Base-by-base conservation (phyloP, 2,329 filamentous ascomycete species). In the Penicillium aurantiogriseum region DNA sequence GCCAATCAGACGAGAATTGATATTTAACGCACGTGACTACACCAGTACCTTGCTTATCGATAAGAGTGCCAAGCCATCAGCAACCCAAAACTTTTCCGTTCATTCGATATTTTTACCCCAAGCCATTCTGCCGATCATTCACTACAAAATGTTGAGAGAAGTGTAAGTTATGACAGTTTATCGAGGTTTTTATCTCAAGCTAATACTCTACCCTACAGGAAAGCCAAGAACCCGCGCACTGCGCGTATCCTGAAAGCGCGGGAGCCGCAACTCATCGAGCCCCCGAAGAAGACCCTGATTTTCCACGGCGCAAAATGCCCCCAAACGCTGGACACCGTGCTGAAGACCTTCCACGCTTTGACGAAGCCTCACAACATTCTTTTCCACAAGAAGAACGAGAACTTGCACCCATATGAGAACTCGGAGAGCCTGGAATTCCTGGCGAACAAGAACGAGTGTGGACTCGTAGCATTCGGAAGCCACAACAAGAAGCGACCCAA, bases 401-500 rank as follows among this genome's bases (percentile, higher is more conserved):
- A 78, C 66, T 89, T 96, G 68, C 92, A 94, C 76, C 94, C 94
- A 2, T 99, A 99, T 76, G 93, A 97, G 76, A 92, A 95, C 74
- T 80, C 89, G 63, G 82, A 88, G 29, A 93, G 89, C 52, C 84
- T 97, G 65, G 91, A 97, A 77, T 99, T 99, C 81, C 92, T 99
- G 81, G 88, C 89, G 62, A 88, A 92, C 73, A 99, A 97, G 81
- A 99, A 99, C 78, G 94, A 99, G 75, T 88, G 90, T 69, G 89
- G 87, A 45, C 80, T 97, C 47, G 83, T 97, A 64, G 83, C 94
- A 64, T 96, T 96, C 69, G 92, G 88, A 51, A 88, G 85, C 74
- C 89, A 88, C 76, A 91, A 85, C 75, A 99, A 97, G 83, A 99
- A 97, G 83, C 84, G 94, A n/a, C 92, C 92, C 5, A 92, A 99